Conservation (phyloP, 805 yeast genomes). For the Lachancea waltii region DNA sequence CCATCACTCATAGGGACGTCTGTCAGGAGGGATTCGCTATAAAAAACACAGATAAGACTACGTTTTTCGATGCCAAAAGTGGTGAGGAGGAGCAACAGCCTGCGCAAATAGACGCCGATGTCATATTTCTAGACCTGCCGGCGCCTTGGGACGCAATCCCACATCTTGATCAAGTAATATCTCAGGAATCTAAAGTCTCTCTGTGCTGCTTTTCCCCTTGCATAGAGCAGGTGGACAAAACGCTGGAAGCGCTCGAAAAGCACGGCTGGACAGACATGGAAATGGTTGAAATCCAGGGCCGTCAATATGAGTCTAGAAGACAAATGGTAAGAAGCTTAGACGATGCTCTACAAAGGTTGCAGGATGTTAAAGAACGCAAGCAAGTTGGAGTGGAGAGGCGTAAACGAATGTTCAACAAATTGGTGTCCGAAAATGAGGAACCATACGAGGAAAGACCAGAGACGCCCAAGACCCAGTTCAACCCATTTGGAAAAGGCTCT, state of each 20-base stretch:
- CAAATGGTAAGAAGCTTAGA: constrained; percentile 76
- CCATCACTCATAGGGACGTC: constrained; percentile 84
- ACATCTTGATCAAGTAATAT: constrained; percentile 53
- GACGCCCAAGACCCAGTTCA: constrained; percentile 50
- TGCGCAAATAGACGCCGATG: constrained; percentile 49
- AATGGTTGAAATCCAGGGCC: constrained; percentile 85
- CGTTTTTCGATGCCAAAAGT: constrained; percentile 12
- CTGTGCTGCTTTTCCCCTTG: constrained; percentile 97
- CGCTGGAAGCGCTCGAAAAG: constrained; percentile 65
- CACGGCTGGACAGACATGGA: constrained; percentile 83
- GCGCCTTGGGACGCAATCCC: constrained; percentile 96
- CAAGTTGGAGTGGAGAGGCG: constrained; percentile 55
- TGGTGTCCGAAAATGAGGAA: constrained; percentile 25
- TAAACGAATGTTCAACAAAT: constrained; percentile 32
- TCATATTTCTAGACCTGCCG: constrained; percentile 85
- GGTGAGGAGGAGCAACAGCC: constrained; percentile 20
- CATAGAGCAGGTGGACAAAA: constrained; percentile 90
- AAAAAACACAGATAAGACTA: constrained; percentile 22
- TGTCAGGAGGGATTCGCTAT: constrained; percentile 78
- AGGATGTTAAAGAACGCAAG: constrained; percentile 72
- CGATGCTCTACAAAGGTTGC: constrained; percentile 72
- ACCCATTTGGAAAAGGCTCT: constrained; percentile 89
- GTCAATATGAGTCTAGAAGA: constrained; percentile 83
- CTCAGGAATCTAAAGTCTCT: constrained; percentile 47
- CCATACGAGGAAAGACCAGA: constrained; percentile 26